Conservation (phyloP, 495 filamentous ascomycete genomes). For the Pyrenula massariospora region DNA sequence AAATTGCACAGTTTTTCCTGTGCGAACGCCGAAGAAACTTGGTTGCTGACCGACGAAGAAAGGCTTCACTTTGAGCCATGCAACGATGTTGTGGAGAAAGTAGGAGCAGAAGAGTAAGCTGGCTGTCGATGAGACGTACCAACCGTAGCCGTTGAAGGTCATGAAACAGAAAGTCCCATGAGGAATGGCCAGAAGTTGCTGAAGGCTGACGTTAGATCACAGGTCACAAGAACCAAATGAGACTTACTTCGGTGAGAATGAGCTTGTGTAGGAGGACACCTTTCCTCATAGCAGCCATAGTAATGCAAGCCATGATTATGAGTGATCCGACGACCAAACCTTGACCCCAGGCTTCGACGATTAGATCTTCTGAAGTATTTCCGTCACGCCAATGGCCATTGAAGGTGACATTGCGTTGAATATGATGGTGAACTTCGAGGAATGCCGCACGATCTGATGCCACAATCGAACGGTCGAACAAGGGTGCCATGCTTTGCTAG, state of each 20-base stretch:
- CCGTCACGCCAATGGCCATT: conserved; percentile 2
- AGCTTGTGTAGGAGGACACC: conserved; percentile 12
- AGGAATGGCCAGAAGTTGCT: conserved; percentile 9
- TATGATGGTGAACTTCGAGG: too few relatives aligned
- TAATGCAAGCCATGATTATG: conserved; percentile 12
- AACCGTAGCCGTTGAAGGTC: conserved; percentile 7
- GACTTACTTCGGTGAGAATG: conserved; percentile 13
- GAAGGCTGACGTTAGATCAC: not conserved
- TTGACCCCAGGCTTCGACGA: conserved; percentile 16
- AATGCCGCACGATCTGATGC: too few relatives aligned
- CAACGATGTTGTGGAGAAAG: conserved; percentile 10
- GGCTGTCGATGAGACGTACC: conserved; percentile 11
- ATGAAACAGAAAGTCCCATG: conserved; percentile 14
- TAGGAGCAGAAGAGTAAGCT: conserved; percentile 8
- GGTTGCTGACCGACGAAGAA: conserved; percentile 21
- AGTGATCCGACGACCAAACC: conserved; percentile 15
- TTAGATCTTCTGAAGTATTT: conserved; percentile 3
- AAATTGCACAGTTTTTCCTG: too few relatives aligned
- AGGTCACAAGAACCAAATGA: not conserved
- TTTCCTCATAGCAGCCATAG: conserved; percentile 9
- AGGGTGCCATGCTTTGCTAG: too few relatives aligned
- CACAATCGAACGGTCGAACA: too few relatives aligned
- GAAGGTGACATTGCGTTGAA: too few relatives aligned
- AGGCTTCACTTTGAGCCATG: conserved; percentile 13
- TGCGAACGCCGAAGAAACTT: conserved; percentile 23